phyloP scores from a whole-genome alignment of 805 yeast species.

The Saturnispora sanitii region DNA sequence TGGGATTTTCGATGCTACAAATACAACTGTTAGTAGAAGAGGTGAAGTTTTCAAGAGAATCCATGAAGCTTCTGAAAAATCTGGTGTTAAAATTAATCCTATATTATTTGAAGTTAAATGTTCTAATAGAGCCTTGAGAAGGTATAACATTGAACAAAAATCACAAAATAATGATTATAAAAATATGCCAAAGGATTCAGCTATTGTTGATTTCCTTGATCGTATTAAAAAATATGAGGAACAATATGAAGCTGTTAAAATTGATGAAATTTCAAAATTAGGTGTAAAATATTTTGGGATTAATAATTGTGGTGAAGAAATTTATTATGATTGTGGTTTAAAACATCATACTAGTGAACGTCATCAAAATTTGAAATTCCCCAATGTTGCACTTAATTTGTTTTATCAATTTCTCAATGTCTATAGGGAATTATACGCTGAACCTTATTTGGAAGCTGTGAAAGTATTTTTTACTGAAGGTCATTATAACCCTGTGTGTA shows the following conservation, averaged over 20 bases:
- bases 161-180: slow-evolving; percentile 53
- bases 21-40: slow-evolving; percentile 52
- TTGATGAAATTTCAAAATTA: slow-evolving; percentile 24
- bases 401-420: slow-evolving; percentile 25
- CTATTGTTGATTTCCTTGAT: slow-evolving; percentile 50
- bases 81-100: slow-evolving; percentile 33
- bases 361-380: slow-evolving; percentile 22
- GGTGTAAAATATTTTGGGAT: slow-evolving; percentile 25
- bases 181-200: slow-evolving; percentile 39
- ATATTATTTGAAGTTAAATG: slow-evolving; percentile 53
- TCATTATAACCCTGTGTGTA: slow-evolving; percentile 21
- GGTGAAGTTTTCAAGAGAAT: slow-evolving; percentile 43
- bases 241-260: slow-evolving; percentile 30
- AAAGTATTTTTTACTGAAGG: slow-evolving; percentile 23
- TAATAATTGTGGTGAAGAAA: slow-evolving; percentile 28
- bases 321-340: slow-evolving; percentile 26
- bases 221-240: slow-evolving; percentile 43
- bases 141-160: slow-evolving; percentile 56
- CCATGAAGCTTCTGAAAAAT: slow-evolving; percentile 40
- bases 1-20: slow-evolving; percentile 75
- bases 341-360: slow-evolving; percentile 20
- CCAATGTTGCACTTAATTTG: slow-evolving; percentile 19
- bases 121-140: slow-evolving; percentile 38
- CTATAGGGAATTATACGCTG: slow-evolving; percentile 28
- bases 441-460: slow-evolving; percentile 24